Base-by-base conservation (phyloP, 176 grass and related monocot species). In the Raddia guianensis region DNA sequence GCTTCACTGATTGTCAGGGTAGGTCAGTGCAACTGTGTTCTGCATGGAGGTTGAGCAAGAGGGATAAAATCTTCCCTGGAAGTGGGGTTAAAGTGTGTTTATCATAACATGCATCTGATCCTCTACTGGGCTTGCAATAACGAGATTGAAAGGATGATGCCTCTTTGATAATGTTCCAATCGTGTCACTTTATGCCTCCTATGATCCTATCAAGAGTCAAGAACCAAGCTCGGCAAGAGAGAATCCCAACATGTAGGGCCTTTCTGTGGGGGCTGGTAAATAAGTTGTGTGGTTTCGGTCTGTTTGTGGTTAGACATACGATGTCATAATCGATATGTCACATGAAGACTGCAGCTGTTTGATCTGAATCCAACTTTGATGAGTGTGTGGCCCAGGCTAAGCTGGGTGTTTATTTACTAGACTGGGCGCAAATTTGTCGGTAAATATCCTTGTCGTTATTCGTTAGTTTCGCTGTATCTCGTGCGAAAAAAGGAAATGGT, bases 21-120 rank as follows among this genome's bases (percentile, higher is more conserved):
- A 46, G 46, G 56, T 11, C 10, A 11, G 35, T 43, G 27, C 63
- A 59, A 67, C 59, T 60, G 32, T 50, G 27, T 51, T 50, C 32
- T 49, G 50, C 73, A 62, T 57, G 54, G 45, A 74, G 68, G 68
- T 79, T 34, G 20, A 77, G 13, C 42, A 72, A 51, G 53, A 56
- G 57, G 47, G 40, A 42, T 57, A 7, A 70, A 76, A 42, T 70
- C 71, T 76, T 81, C 49, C 20, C 43, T 81, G 74, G 13, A 21
- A 33, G 73, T 70, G 57, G 81, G 72, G 77, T 56, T 89, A 77
- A 83, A 88, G 87, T 68, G 20, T 12, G 87, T 57, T 89, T 89
- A 76, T 85, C 33, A 1, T 85, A 77, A 58, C 13, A 34, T 67
- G 87, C 83, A 89, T 89, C 87, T 5, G 78, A 86, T 89, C 87